Percentiles rank a stretch among this genome's conserved stretches.
phyloP scores from a whole-genome alignment of 768 basidiomycete species.

The Tylopilus felleus region DNA sequence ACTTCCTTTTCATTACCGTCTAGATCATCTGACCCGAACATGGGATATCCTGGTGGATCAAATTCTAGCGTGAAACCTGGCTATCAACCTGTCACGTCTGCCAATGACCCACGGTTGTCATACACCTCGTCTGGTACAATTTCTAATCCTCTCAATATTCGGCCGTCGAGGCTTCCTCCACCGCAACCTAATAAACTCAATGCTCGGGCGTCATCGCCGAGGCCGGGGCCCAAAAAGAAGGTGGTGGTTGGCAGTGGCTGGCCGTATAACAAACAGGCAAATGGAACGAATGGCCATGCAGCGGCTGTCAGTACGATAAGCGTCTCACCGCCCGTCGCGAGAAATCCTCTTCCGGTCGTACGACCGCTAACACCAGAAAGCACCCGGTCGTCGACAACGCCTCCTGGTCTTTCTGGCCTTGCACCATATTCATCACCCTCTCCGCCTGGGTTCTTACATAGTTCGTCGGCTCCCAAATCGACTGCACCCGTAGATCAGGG shows the following conservation, averaged over 20 bases:
- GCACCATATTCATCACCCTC: slow-evolving; percentile 33
- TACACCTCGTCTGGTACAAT: slow-evolving; percentile 42
- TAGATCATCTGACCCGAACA: slow-evolving; percentile 13
- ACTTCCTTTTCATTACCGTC: slow-evolving; percentile 14
- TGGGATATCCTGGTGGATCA: slow-evolving; percentile 10
- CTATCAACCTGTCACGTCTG: slow-evolving; percentile 29
- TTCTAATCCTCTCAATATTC: slow-evolving; percentile 54
- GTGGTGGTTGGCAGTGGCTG: slow-evolving; percentile 48
- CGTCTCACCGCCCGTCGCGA: slow-evolving; percentile 18
- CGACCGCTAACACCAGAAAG: slow-evolving; percentile 30
- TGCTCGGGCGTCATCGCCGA: slow-evolving; percentile 14
- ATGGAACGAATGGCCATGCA: slow-evolving; percentile 31
- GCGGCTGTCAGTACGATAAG: slow-evolving; percentile 2
- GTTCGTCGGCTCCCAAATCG: slow-evolving; percentile 27
- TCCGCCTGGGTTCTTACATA: slow-evolving; percentile 34
- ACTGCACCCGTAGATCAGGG: slow-evolving; percentile 15
- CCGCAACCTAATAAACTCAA: slow-evolving; percentile 6
- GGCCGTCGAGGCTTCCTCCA: slow-evolving; percentile 39
- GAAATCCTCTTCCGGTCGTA: slow-evolving; percentile 8
- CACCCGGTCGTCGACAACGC: slow-evolving; percentile 32
- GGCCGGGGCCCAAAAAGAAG: slow-evolving; percentile 15
- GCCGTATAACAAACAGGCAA: slow-evolving; percentile 35
- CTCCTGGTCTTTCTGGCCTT: slow-evolving; percentile 32
- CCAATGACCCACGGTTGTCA: slow-evolving; percentile 31
- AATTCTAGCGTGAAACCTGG: slow-evolving; percentile 20